Conservation (phyloP, 441 rosid genomes). For the Populus trichocarpa region DNA sequence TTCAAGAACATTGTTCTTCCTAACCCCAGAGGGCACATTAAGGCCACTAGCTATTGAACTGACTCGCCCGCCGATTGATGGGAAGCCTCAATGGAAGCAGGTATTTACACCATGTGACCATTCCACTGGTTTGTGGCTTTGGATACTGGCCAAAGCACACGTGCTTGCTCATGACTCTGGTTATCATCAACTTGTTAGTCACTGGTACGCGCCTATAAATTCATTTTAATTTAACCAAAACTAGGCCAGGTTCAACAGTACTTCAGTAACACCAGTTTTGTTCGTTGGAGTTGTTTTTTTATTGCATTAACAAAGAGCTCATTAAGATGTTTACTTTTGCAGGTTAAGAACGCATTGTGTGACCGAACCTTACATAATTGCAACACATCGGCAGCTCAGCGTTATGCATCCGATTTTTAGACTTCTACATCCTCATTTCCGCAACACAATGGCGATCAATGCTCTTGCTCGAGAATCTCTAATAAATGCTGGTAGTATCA, state of each 20-base stretch:
- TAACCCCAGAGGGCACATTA: constrained; percentile 49
- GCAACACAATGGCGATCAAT: constrained; percentile 80
- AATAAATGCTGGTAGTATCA: constrained; percentile 54
- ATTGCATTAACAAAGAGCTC: too few species aligned
- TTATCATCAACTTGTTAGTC: constrained; percentile 66
- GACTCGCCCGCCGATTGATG: constrained; percentile 51
- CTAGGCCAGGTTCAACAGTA: too few species aligned
- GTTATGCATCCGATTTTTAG: constrained; percentile 65
- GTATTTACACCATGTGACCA: constrained; percentile 43
- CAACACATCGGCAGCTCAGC: constrained; percentile 64
- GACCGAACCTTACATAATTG: constrained; percentile 67
- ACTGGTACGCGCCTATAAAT: constrained; percentile 37
- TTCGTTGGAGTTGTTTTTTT: too few species aligned
- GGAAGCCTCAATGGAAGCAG: constrained; percentile 62
- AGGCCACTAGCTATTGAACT: constrained; percentile 69
- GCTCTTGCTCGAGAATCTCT: constrained; percentile 55
- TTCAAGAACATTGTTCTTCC: constrained; percentile 62
- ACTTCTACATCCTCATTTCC: constrained; percentile 63
- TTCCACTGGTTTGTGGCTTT: constrained; percentile 61
- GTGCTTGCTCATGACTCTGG: constrained; percentile 69
- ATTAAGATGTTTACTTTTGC: not conserved
- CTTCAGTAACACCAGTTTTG: too few species aligned
- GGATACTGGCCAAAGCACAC: constrained; percentile 71
- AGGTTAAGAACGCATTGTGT: constrained; percentile 74
- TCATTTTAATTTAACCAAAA: not conserved